phyloP scores from a whole-genome alignment of 2,329 filamentous ascomycete species.

The Beauveria medogensis region DNA sequence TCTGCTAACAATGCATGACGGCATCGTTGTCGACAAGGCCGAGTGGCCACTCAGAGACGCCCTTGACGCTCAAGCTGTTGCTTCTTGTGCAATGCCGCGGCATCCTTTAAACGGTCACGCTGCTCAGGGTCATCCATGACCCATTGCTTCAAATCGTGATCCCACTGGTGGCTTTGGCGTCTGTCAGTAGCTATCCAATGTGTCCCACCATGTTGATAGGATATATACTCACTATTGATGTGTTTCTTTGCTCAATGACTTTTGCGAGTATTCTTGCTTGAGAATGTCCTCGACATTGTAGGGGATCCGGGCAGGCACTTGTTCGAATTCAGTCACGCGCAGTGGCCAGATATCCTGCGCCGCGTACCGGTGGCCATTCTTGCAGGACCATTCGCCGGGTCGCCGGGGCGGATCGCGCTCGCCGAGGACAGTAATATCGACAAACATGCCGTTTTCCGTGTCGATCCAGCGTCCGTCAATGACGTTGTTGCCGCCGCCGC shows the following conservation, averaged over 20 bases:
- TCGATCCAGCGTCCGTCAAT: slow-evolving; percentile 85
- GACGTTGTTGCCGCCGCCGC: slow-evolving; percentile 58
- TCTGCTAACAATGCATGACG: not conserved
- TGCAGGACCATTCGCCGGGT: slow-evolving; percentile 70
- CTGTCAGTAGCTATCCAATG: slow-evolving; percentile 1
- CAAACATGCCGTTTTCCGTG: slow-evolving; percentile 64
- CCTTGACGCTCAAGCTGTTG: slow-evolving; percentile 3
- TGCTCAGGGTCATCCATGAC: slow-evolving; percentile 33
- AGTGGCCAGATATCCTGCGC: slow-evolving; percentile 69
- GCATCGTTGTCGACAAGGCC: not conserved
- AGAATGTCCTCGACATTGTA: slow-evolving; percentile 60
- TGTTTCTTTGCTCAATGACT: slow-evolving; percentile 50
- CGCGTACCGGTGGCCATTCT: slow-evolving; percentile 68
- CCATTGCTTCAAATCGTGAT: slow-evolving; percentile 51
- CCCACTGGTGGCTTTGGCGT: slow-evolving; percentile 50
- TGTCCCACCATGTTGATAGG: no score
- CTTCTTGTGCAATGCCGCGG: slow-evolving; percentile 5
- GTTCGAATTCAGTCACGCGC: slow-evolving; percentile 66
- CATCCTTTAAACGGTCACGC: slow-evolving; percentile 16
- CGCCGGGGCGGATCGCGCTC: slow-evolving; percentile 48
- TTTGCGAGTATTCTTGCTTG: slow-evolving; percentile 56
- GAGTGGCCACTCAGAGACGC: not conserved
- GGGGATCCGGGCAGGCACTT: slow-evolving; percentile 61
- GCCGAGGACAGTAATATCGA: slow-evolving; percentile 72
- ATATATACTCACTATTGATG: slow-evolving; percentile 49